A percentile compares a stretch with the other conserved stretches of the same genome.
Conservation (phyloP, 2,329 filamentous ascomycete genomes). For the Aureobasidium sp. region DNA sequence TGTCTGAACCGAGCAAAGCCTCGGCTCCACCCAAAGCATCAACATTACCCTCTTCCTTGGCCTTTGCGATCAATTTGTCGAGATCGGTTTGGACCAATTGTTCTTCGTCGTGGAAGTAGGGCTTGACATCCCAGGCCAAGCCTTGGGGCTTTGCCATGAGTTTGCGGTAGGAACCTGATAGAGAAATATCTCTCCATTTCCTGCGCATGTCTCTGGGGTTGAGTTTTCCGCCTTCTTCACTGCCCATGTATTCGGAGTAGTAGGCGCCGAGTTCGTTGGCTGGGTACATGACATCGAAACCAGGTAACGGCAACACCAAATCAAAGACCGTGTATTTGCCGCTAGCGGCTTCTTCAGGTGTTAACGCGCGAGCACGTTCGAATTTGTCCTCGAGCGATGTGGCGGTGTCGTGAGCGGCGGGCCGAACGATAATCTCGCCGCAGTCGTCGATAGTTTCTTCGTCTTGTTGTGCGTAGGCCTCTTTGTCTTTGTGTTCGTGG, state of each 20-base stretch:
- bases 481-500: slow-evolving; percentile 48
- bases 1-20: slow-evolving; percentile 18
- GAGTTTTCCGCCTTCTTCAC: slow-evolving; percentile 65
- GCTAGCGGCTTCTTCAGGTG: slow-evolving; percentile 67
- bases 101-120: slow-evolving; percentile 64
- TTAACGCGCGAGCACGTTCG: slow-evolving; percentile 65
- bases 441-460: slow-evolving; percentile 47
- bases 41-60: slow-evolving; percentile 19
- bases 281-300: slow-evolving; percentile 84
- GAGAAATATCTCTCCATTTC: slow-evolving; percentile 75
- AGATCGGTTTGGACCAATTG: slow-evolving; percentile 87
- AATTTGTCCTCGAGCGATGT: slow-evolving; percentile 50
- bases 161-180: slow-evolving; percentile 84
- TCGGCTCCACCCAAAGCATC: slow-evolving; percentile 19
- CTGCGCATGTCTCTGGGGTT: slow-evolving; percentile 84
- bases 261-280: slow-evolving; percentile 74
- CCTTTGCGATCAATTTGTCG: slow-evolving; percentile 50
- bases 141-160: slow-evolving; percentile 63
- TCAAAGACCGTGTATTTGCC: slow-evolving; percentile 78
- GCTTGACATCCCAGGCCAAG: slow-evolving; percentile 60
- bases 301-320: slow-evolving; percentile 83
- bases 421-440: slow-evolving; percentile 59
- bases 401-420: slow-evolving; percentile 50
- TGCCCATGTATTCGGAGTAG: slow-evolving; percentile 81
- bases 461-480: slow-evolving; percentile 23